Conservation (phyloP, 257 asterid genomes). For the Salvia splendens region DNA sequence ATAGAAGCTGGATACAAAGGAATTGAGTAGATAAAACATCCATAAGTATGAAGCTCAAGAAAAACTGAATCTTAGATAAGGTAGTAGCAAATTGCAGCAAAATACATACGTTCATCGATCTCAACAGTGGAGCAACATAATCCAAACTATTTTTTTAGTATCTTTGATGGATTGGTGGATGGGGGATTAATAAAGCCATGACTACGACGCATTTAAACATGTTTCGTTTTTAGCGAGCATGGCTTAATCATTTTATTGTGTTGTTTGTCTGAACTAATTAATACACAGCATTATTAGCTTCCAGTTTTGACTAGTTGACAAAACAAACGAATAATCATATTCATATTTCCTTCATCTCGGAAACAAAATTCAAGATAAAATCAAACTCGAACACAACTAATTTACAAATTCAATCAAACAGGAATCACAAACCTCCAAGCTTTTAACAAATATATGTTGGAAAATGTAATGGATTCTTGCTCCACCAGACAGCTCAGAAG, state of each 20-base stretch:
- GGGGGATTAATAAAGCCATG: slow-evolving; percentile 11
- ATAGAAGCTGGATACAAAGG: slow-evolving; percentile 6
- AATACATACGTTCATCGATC: background rate
- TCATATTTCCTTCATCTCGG: background rate
- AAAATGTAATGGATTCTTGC: slow-evolving; percentile 98
- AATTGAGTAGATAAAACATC: slow-evolving; percentile 11
- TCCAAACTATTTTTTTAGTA: background rate
- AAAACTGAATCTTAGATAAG: slow-evolving; percentile 6
- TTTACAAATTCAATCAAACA: background rate
- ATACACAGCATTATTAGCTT: background rate
- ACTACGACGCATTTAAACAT: background rate
- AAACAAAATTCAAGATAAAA: slow-evolving; percentile 1
- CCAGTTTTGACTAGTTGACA: slow-evolving; percentile 7
- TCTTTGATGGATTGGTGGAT: background rate
- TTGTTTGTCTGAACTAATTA: slow-evolving; percentile 12
- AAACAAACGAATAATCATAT: slow-evolving; percentile 4
- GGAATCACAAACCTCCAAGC: slow-evolving; percentile 78
- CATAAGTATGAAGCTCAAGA: slow-evolving; percentile 7
- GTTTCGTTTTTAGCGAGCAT: slow-evolving; percentile 8
- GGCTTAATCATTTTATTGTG: background rate
- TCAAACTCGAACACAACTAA: slow-evolving; percentile 11
- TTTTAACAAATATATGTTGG: slow-evolving; percentile 86
- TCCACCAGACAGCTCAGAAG: slow-evolving; percentile 97
- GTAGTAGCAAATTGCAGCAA: slow-evolving; percentile 10
- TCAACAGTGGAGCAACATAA: slow-evolving; percentile 6